Conservation (phyloP, 495 filamentous ascomycete species). For the Aspergillus bertholletiae region DNA sequence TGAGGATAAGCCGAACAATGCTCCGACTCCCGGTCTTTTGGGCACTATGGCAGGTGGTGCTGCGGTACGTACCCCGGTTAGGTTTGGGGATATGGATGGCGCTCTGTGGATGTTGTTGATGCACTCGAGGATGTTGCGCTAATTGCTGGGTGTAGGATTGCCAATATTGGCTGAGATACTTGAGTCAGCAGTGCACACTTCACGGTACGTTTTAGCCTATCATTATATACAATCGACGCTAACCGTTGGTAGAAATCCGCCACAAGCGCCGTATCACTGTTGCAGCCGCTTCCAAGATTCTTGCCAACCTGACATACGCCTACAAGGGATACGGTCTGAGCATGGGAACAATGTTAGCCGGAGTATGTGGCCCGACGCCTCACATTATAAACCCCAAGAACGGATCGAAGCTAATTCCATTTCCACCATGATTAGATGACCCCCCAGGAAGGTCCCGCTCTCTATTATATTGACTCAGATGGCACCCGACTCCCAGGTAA, state of each 20-base stretch:
- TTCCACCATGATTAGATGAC: constrained; percentile 46
- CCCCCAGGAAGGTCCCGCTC: constrained; percentile 89
- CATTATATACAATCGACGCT: not conserved
- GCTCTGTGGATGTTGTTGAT: not conserved
- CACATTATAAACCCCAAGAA: no score
- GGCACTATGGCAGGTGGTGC: constrained; percentile 99
- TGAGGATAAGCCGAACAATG: constrained; percentile 59
- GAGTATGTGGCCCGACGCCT: constrained; percentile 52
- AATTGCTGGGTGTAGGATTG: constrained; percentile 63
- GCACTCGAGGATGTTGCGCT: constrained; percentile 8
- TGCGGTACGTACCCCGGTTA: constrained; percentile 56
- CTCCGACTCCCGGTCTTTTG: constrained; percentile 73
- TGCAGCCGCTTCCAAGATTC: constrained; percentile 95
- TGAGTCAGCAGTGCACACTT: constrained; percentile 97
- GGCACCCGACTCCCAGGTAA: constrained; percentile 90
- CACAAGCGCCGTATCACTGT: constrained; percentile 98
- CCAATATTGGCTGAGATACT: constrained; percentile 98
- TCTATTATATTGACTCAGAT: constrained; percentile 99
- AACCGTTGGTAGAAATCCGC: constrained; percentile 62
- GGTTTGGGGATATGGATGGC: not conserved
- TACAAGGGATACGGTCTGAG: constrained; percentile 98
- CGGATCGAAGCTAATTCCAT: not conserved
- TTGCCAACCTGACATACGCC: constrained; percentile 93
- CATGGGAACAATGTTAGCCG: constrained; percentile 99
- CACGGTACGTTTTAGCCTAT: constrained; percentile 52